A percentile compares a stretch with the other conserved stretches of the same genome.
These are phyloP conservation scores for Passiflora organensis DNA, from an alignment of 345 rosid species.

Conservation along the genomic window DNA sequence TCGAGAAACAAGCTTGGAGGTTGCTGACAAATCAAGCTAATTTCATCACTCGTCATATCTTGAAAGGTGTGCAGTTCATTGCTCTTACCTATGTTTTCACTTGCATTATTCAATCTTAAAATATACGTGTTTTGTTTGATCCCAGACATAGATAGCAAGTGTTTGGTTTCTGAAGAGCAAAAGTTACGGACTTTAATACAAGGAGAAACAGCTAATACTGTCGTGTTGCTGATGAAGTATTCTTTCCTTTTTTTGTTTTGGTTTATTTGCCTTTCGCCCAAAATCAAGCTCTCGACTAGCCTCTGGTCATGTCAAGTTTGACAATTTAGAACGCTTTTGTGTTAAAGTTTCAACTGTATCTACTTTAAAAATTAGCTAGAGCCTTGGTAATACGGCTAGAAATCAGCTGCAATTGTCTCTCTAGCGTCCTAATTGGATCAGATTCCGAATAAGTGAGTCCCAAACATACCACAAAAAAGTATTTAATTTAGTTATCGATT, in stretches of 20 bases:
- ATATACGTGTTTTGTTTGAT: constrained; percentile 33
- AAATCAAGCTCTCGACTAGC: constrained; percentile 45
- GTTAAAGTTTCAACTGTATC: neutral
- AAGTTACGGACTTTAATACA: constrained; percentile 63
- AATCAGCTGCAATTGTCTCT: too few species aligned
- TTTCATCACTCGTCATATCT: constrained; percentile 20
- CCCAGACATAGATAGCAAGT: constrained; percentile 61
- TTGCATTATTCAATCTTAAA: constrained; percentile 24
- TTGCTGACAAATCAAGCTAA: constrained; percentile 51
- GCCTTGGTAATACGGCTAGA: too few species aligned
- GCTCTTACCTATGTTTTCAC: constrained; percentile 21
- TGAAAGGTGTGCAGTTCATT: constrained; percentile 23
- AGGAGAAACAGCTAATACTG: constrained; percentile 56
- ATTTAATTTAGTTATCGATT: too few species aligned
- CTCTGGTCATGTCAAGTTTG: constrained; percentile 32
- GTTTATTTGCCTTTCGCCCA: constrained; percentile 78
- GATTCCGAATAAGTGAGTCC: too few species aligned
- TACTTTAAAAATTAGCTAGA: neutral
- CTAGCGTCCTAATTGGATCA: too few species aligned
- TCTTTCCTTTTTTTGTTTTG: constrained; percentile 66
- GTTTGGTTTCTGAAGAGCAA: constrained; percentile 48
- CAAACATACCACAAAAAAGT: too few species aligned
- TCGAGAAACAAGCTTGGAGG: constrained; percentile 35
- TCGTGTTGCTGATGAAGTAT: constrained; percentile 37
- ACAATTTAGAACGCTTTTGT: constrained; percentile 11